These are phyloP conservation scores for Helianthus annuus DNA, from an alignment of 129 eudicot species.

Conservation along the genomic window DNA sequence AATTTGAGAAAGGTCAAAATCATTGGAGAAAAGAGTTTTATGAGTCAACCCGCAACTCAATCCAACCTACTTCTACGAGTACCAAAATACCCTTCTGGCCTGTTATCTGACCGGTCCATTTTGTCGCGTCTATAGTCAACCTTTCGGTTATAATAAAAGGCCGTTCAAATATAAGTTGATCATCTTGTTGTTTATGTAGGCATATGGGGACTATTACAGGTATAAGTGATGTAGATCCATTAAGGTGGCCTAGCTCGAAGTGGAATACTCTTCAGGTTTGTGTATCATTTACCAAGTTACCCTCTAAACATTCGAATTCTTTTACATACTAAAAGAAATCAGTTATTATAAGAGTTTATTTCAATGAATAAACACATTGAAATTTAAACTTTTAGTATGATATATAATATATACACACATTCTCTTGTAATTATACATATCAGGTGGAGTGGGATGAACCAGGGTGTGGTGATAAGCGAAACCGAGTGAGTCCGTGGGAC, in stretches of 20 bases:
- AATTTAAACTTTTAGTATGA: not conserved
- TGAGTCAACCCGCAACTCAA: not conserved
- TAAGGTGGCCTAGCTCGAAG: conserved; percentile 94
- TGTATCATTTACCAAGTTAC: not conserved
- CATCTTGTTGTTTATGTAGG: conserved; percentile 41
- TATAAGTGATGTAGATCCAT: conserved; percentile 80
- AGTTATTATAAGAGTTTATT: too few species aligned
- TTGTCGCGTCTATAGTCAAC: not conserved
- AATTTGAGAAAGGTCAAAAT: not conserved
- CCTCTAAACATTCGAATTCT: not conserved
- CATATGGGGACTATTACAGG: conserved; percentile 95
- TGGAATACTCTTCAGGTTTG: conserved; percentile 83
- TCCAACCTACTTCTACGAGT: not conserved
- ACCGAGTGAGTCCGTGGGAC: conserved; percentile 92
- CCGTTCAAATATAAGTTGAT: not conserved
- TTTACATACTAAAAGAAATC: too few species aligned
- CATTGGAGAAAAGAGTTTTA: not conserved
- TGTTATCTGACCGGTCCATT: not conserved
- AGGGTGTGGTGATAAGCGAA: conserved; percentile 82
- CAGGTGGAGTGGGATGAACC: conserved; percentile 93
- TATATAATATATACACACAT: not conserved
- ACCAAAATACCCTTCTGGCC: conserved; percentile 1
- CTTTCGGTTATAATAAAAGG: not conserved
- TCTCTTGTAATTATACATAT: not conserved
- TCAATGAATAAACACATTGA: not conserved